phyloP scores from a whole-genome alignment of 805 yeast genomes.

The Nakazawaea siamensis region DNA sequence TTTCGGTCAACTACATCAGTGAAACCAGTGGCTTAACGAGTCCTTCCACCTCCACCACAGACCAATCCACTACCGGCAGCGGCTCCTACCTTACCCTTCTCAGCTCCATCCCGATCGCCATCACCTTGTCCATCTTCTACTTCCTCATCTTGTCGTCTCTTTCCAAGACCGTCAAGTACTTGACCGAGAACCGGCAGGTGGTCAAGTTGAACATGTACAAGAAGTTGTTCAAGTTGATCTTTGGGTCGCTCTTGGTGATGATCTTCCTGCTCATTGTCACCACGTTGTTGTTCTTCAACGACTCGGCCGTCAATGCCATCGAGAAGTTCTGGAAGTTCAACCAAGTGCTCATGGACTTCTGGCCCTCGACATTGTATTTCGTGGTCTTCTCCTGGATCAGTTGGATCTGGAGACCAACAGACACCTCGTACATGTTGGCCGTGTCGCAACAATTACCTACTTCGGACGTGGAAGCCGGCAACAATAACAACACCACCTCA shows the following conservation, averaged over 20 bases:
- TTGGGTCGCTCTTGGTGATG: slow-evolving; percentile 61
- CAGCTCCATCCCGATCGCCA: slow-evolving; percentile 61
- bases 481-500: slow-evolving; percentile 15
- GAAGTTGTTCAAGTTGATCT: slow-evolving; percentile 64
- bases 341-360: slow-evolving; percentile 83
- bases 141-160: slow-evolving; percentile 66
- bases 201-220: slow-evolving; percentile 87
- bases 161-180: slow-evolving; percentile 61
- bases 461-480: slow-evolving; percentile 35
- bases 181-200: slow-evolving; percentile 81
- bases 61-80: slow-evolving; percentile 40
- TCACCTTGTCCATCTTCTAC: slow-evolving; percentile 67
- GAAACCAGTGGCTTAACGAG: slow-evolving; percentile 23
- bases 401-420: slow-evolving; percentile 96
- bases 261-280: slow-evolving; percentile 65
- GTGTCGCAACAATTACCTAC: slow-evolving; percentile 86
- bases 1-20: slow-evolving; percentile 33
- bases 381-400: slow-evolving; percentile 77
- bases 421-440: slow-evolving; percentile 88
- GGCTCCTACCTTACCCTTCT: slow-evolving; percentile 45
- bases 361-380: slow-evolving; percentile 89
- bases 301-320: slow-evolving; percentile 66
- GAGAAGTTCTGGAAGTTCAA: slow-evolving; percentile 90
- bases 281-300: slow-evolving; percentile 62
- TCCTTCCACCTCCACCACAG: slow-evolving; percentile 20